Percentiles rank a stretch among this genome's conserved stretches.
Evolutionary conservation across 257 asterid genomes (phyloP).

Genomic region (Capsicum rhomboideum): DNA sequence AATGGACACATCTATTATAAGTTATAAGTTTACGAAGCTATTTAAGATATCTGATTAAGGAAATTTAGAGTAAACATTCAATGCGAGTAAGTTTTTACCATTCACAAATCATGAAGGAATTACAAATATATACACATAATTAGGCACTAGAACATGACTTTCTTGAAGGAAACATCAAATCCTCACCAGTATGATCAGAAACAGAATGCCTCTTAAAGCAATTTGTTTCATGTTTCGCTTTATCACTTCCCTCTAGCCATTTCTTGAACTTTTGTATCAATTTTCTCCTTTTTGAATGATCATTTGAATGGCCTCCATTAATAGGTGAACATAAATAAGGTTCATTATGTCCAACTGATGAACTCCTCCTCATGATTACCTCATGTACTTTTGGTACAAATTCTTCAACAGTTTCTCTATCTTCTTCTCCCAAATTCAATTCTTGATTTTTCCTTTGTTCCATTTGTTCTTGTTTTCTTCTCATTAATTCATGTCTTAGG

Average conservation of each 20-base stretch:
- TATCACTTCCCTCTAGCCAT: slow-evolving; percentile 48
- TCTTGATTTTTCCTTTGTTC: slow-evolving; percentile 20
- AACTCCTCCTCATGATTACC: neutral
- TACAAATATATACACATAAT: neutral
- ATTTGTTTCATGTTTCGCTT: slow-evolving; percentile 21
- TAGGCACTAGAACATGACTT: slow-evolving; percentile 47
- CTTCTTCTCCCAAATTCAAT: neutral
- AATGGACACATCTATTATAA: too few species aligned
- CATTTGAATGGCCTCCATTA: neutral
- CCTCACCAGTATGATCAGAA: slow-evolving; percentile 15
- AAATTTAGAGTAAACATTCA: too few species aligned
- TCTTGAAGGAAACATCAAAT: slow-evolving; percentile 17
- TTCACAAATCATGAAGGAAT: neutral
- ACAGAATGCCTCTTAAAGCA: slow-evolving; percentile 22
- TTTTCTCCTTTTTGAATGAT: slow-evolving; percentile 37
- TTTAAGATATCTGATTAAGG: too few species aligned
- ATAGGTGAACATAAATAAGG: slow-evolving; percentile 23
- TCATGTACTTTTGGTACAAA: slow-evolving; percentile 28
- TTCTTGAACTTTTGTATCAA: slow-evolving; percentile 43
- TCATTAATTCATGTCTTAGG: slow-evolving; percentile 38
- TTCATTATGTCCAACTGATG: slow-evolving; percentile 9
- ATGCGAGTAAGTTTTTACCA: too few species aligned
- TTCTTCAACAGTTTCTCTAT: slow-evolving; percentile 13
- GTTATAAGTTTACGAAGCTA: too few species aligned
- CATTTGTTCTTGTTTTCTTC: slow-evolving; percentile 24